Evolutionary conservation across 2,329 filamentous ascomycete genomes (phyloP), one percentile per base, ranked within the genome.

Genomic region (Fusarium mangiferae): DNA sequence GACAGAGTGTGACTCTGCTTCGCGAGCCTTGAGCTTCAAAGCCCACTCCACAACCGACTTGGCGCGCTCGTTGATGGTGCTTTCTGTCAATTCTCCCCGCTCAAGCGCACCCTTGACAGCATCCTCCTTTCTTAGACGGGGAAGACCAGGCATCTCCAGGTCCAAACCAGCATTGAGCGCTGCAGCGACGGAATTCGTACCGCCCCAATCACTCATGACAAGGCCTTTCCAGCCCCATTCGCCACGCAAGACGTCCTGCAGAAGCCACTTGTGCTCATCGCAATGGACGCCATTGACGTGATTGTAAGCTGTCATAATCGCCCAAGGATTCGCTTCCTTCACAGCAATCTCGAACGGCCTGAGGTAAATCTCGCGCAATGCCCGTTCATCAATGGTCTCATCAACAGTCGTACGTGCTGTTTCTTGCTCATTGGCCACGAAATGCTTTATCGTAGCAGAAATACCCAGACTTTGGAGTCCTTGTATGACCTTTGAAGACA

Each of bases 201-300:
- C 80, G 41, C 79, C 84, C 85, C 85, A 87, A 72, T 87, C 85
- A 72, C 84, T 86, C 81, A 87, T 85, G 10, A 86, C 79, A 13
- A 85, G 73, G 1, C 85, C 85, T 8, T 85, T 78, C 77, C 81
- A 87, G 0, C 82, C 82, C 85, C 85, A 87, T 59, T 85, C 83
- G 3, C 80, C 80, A 38, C 85, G 81, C 24, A 86, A 76, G 15
- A 86, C 81, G 38, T 81, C 79, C 17, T 82, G 74, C 3, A 86
- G 73, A 5, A 86, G 76, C 66, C 79, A 80, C 2, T 80, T 77
- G 66, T 85, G 83, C 55, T 83, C 82, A 56, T 83, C 83, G 33
- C 81, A 82, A 72, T 86, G 85, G 33, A 79, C 75, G 15, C 85
- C 85, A 62, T 87, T 87, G 26, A 87, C 80, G 44, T 82, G 83